phyloP scores from a whole-genome alignment of 352 stramenopile genomes.

The Phytopythium mirpurense region DNA sequence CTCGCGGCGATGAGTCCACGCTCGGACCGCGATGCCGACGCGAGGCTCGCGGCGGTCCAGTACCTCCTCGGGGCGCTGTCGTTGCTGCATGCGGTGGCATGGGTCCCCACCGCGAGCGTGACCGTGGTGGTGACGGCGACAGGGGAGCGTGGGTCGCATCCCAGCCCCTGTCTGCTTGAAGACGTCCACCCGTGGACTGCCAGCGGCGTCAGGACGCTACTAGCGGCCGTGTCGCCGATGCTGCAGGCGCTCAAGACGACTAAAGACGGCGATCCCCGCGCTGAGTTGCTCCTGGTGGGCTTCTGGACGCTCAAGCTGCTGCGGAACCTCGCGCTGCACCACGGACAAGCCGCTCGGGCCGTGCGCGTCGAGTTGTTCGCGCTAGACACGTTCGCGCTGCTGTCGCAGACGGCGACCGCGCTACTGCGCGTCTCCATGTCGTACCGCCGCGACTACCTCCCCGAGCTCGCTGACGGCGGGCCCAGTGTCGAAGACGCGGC shows the following conservation, averaged over 20 bases:
- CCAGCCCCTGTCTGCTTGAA: neutral
- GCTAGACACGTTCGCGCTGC: neutral
- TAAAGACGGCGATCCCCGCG: too few relatives aligned
- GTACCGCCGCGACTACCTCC: too few relatives aligned
- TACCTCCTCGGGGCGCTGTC: constrained; percentile 25
- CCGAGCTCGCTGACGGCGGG: too few relatives aligned
- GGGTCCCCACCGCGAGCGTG: neutral
- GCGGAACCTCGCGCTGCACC: constrained; percentile 21
- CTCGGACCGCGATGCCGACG: constrained; percentile 3
- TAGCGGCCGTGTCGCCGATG: constrained; percentile 5
- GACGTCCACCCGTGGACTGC: constrained; percentile 11
- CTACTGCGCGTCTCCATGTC: neutral
- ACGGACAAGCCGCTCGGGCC: constrained; percentile 1
- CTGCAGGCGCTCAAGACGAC: neutral
- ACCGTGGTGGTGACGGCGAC: neutral
- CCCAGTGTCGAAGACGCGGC: too few relatives aligned
- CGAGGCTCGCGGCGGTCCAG: constrained; percentile 9
- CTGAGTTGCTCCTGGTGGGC: too few relatives aligned
- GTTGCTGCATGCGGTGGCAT: constrained; percentile 14
- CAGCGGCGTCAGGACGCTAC: constrained; percentile 8
- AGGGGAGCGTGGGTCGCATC: neutral
- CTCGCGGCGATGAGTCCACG: constrained; percentile 1
- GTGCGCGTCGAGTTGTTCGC: constrained; percentile 2
- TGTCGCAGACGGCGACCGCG: neutral
- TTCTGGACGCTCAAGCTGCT: constrained; percentile 32